A percentile compares a stretch with the other conserved stretches of the same genome.
Evolutionary conservation across 164 flowering plant species (phyloP).

Genomic region (Vitis rupestris): DNA sequence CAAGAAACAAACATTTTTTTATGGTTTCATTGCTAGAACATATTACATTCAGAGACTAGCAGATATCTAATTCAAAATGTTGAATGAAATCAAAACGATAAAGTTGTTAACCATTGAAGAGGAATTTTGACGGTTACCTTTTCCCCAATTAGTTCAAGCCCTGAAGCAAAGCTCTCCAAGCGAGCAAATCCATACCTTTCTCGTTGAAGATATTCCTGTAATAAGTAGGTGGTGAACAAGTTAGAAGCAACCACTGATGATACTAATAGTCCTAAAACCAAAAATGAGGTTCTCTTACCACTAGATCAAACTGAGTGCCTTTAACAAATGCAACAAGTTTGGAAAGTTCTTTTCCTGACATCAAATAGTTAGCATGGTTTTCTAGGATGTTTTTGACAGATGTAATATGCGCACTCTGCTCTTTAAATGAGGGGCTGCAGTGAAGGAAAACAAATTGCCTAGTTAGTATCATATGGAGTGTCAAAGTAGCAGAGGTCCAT

Average conservation of each 20-base stretch:
- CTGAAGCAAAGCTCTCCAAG: conserved; percentile 92
- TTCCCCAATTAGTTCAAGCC: conserved; percentile 87
- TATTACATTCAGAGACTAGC: no score
- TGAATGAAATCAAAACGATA: no score
- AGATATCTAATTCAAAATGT: no score
- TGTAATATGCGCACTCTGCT: conserved; percentile 87
- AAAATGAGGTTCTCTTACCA: conserved; percentile 47
- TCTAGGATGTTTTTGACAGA: conserved; percentile 91
- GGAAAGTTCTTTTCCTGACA: conserved; percentile 97
- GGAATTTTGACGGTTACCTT: conserved; percentile 49
- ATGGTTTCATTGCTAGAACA: no score
- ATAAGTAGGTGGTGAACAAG: conserved; percentile 16
- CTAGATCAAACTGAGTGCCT: conserved; percentile 98
- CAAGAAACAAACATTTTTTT: no score
- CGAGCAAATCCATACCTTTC: conserved; percentile 88
- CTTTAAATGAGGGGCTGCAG: conserved; percentile 69
- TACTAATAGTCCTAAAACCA: neutral
- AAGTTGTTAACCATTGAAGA: neutral
- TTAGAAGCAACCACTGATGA: neutral
- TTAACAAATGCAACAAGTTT: conserved; percentile 97
- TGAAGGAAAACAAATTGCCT: conserved; percentile 7
- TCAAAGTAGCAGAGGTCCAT: neutral
- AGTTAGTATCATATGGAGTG: conserved; percentile 9
- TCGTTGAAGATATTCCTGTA: conserved; percentile 92
- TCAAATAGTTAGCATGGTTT: conserved; percentile 94